These are phyloP conservation scores for Ophiostoma sp. DNA, from an alignment of 2,329 filamentous ascomycete species.

Conservation along the genomic window DNA sequence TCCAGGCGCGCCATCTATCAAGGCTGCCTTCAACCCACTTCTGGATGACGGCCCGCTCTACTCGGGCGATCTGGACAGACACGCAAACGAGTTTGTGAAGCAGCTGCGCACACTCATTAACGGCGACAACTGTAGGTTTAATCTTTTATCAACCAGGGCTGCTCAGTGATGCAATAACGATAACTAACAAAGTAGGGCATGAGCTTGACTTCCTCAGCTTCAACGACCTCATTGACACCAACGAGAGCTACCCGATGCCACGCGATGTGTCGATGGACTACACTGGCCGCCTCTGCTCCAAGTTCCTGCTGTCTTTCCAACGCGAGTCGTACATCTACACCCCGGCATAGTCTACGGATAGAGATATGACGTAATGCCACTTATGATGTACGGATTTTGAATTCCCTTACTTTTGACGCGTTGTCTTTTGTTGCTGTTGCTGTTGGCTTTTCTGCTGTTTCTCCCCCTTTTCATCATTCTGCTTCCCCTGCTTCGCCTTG, in stretches of 20 bases:
- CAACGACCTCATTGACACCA: constrained; percentile 5
- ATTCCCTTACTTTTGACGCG: background rate
- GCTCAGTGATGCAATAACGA: background rate
- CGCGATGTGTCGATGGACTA: constrained; percentile 46
- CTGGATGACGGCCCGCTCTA: constrained; percentile 40
- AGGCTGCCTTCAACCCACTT: constrained; percentile 50
- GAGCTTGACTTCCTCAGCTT: constrained; percentile 23
- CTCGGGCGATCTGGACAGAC: constrained; percentile 43
- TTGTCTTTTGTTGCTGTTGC: background rate
- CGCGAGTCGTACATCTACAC: constrained; percentile 22
- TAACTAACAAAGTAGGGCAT: constrained; percentile 10
- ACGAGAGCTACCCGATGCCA: constrained; percentile 13
- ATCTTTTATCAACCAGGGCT: background rate
- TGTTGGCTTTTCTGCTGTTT: no score
- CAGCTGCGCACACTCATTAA: constrained; percentile 41
- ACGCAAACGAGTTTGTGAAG: constrained; percentile 43
- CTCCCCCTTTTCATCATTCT: background rate
- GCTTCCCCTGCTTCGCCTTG: no score
- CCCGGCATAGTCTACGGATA: background rate
- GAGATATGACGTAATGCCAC: no score
- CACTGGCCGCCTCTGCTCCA: constrained; percentile 47
- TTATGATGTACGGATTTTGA: background rate
- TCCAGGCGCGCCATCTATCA: constrained; percentile 10
- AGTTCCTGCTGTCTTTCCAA: constrained; percentile 50
- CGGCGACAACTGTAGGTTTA: constrained; percentile 29